These are phyloP conservation scores for Rhexocercosporidium sp. DNA, from an alignment of 2,329 filamentous ascomycete species.

Conservation along the genomic window DNA sequence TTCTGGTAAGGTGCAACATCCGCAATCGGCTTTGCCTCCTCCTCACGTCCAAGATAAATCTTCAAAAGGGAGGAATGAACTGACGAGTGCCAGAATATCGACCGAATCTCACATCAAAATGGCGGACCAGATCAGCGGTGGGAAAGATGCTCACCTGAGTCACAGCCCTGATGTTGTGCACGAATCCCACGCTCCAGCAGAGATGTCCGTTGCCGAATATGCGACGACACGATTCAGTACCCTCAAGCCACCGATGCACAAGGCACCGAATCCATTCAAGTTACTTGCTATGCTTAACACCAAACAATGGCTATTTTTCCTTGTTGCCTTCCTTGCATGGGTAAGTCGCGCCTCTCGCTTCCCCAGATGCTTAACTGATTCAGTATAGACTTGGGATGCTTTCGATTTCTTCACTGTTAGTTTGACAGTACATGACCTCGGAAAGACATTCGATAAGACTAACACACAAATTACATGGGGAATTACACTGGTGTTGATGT, in stretches of 20 bases:
- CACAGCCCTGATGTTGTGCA: conserved; percentile 9
- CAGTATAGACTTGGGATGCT: conserved; percentile 67
- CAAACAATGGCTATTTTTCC: conserved; percentile 76
- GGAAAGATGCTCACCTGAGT: conserved; percentile 13
- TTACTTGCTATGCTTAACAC: conserved; percentile 67
- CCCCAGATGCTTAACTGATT: conserved; percentile 2
- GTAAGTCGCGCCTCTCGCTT: conserved; percentile 21
- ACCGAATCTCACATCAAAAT: background rate
- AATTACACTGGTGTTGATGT: conserved; percentile 77
- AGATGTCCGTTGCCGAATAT: conserved; percentile 46
- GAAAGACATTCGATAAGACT: conserved; percentile 58
- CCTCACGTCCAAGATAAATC: background rate
- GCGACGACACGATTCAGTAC: conserved; percentile 57
- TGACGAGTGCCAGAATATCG: background rate
- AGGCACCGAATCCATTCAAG: conserved; percentile 71
- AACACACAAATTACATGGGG: conserved; percentile 72
- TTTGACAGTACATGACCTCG: conserved; percentile 77
- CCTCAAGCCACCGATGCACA: conserved; percentile 64
- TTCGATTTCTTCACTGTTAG: conserved; percentile 85
- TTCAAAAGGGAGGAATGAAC: background rate
- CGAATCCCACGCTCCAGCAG: conserved; percentile 33
- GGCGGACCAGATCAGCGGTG: conserved; percentile 16
- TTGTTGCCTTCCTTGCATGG: conserved; percentile 77
- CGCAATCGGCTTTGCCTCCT: background rate
- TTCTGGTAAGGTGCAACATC: background rate